Evolutionary conservation across 2,329 filamentous ascomycete species (phyloP).

Genomic region (Phialophora verrucosa): DNA sequence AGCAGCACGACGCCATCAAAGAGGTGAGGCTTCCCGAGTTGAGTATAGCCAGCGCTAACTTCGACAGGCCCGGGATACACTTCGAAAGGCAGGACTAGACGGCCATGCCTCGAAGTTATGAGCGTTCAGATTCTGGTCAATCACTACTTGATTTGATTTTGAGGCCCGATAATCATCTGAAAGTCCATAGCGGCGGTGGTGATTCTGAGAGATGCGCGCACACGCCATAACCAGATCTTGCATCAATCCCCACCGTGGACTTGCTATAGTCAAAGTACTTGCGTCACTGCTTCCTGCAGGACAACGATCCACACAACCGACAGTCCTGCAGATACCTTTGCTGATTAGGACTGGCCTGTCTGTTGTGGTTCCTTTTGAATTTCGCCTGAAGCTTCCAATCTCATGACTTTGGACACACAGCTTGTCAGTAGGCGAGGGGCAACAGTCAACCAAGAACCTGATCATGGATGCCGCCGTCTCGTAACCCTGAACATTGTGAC

Average conservation of each 20-base stretch:
- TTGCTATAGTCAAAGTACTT: background rate
- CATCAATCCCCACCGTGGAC: background rate
- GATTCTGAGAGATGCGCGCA: background rate
- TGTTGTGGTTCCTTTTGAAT: background rate
- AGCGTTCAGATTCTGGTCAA: background rate
- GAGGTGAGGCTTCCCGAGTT: background rate
- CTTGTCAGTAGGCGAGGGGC: background rate
- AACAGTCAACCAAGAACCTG: background rate
- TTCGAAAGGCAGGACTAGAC: slow-evolving; percentile 1
- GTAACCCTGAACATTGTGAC: background rate
- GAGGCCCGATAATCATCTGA: background rate
- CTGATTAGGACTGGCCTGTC: too few species aligned
- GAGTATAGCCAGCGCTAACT: background rate
- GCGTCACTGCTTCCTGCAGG: background rate
- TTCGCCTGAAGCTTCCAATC: background rate
- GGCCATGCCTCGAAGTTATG: background rate
- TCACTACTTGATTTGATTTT: background rate
- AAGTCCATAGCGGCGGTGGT: background rate
- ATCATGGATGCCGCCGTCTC: background rate
- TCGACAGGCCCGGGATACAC: background rate
- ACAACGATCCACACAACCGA: background rate
- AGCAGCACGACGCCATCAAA: slow-evolving; percentile 17
- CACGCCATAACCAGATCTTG: background rate
- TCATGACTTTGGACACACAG: background rate
- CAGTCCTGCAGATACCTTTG: background rate